Base-by-base conservation (phyloP, 1,284 basidiomycete genomes). In the Malassezia sympodialis region DNA sequence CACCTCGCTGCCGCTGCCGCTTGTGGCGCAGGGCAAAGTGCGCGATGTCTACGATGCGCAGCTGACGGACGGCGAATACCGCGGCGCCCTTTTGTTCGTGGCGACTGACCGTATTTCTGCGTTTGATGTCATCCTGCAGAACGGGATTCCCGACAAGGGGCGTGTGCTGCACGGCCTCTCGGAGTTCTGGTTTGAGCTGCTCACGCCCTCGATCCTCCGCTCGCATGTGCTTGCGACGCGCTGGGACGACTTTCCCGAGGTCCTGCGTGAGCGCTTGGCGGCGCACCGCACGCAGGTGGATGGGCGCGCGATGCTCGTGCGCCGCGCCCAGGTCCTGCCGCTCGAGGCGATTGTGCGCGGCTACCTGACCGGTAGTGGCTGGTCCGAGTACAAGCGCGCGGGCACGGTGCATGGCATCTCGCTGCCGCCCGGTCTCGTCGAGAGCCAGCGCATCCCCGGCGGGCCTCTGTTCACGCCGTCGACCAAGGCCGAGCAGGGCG, bases 301-400 rank as follows among this genome's bases (percentile, higher is more conserved):
- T 54, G 91, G 86, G 1, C 80, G 93, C 23, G 80, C 85, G 5
- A 96, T 98, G 86, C 84, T 96, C 48, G 93, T 98, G 12, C 82
- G 79, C 72, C 90, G 86, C 68, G 91, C 90, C 8, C 81, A 86
- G 70, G 87, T 99, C 15, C 79, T 98, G 27, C 89, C 88, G 42
- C 81, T 98, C n/a, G 94, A 99, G 76, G 90, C 88, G 3, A 98
- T 98, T 67, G 93, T 98, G 14, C 79, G 94, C 58, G 93, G 93
- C 4, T 98, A 98, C 77, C 80, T 99, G 58, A 88, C 93, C 26
- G 91, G 91, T 86, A 96, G 90, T 23, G 94, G 87, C 7, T 98
- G 90, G 90, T 78, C 82, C 1, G 94, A 98, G 76, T 98, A 98
- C 79, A 84, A 88, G 76, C 85, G 84, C 75, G 80, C 79, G 1